A percentile compares a stretch with the other conserved stretches of the same genome.
These are phyloP conservation scores for Populus hybrid DNA, from an alignment of 441 rosid genomes.

Conservation along the genomic window DNA sequence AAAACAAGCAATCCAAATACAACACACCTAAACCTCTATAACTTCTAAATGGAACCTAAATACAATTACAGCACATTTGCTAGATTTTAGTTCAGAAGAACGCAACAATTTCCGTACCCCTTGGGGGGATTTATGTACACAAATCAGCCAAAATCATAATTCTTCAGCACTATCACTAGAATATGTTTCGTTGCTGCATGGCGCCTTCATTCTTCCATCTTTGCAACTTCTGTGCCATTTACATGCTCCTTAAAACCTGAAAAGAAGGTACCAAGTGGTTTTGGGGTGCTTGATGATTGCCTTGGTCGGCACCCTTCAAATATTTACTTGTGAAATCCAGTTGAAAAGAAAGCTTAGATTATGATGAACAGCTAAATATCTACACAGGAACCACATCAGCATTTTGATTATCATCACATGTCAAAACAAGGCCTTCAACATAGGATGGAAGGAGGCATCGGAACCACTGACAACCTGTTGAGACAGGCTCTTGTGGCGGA, in stretches of 20 bases:
- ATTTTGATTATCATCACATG: conserved; percentile 71
- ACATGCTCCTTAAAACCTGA: conserved; percentile 19
- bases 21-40: not conserved
- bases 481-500: conserved; percentile 66
- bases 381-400: conserved; percentile 79
- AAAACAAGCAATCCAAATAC: no score
- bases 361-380: conserved; percentile 17
- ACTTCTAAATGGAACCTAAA: not conserved
- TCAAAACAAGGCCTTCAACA: conserved; percentile 72
- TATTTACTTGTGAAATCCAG: conserved; percentile 27
- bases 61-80: not conserved
- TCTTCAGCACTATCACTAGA: conserved; percentile 6
- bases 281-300: not conserved
- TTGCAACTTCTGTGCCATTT: conserved; percentile 14
- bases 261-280: not conserved
- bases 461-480: conserved; percentile 81
- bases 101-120: conserved; percentile 13
- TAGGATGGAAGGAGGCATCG: conserved; percentile 71
- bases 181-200: conserved; percentile 1
- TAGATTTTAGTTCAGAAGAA: not conserved
- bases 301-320: not conserved
- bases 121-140: conserved; percentile 27
- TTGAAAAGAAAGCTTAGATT: conserved; percentile 14
- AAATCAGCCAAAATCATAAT: conserved; percentile 24
- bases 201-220: conserved; percentile 3